Conservation (phyloP, 2,329 filamentous ascomycete genomes). For the Chaetomium sp. region DNA sequence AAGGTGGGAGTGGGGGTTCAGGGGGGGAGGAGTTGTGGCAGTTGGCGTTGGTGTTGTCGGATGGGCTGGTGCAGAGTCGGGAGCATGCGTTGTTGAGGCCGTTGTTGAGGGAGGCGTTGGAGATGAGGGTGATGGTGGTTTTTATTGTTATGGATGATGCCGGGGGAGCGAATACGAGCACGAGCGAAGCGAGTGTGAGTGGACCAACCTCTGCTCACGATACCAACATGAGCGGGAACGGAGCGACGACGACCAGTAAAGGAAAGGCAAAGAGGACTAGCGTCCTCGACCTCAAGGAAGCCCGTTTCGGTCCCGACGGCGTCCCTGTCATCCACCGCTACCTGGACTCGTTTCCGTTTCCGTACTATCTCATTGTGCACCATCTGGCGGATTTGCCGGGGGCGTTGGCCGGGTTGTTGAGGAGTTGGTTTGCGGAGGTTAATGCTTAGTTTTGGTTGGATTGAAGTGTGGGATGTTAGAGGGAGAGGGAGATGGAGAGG, state of each 20-base stretch:
- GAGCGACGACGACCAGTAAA: too few relatives aligned
- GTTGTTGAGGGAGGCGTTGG: constrained; percentile 78
- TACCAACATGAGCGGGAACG: too few relatives aligned
- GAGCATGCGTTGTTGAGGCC: constrained; percentile 78
- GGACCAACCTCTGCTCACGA: too few relatives aligned
- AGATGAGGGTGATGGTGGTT: constrained; percentile 95
- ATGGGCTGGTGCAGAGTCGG: constrained; percentile 77
- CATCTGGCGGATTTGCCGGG: constrained; percentile 85
- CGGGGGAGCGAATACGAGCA: constrained; percentile 33
- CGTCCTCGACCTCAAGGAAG: constrained; percentile 84
- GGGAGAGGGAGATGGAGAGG: background rate
- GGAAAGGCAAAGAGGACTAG: constrained; percentile 42
- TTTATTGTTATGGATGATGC: constrained; percentile 88
- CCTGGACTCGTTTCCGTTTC: constrained; percentile 92
- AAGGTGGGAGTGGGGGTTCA: constrained; percentile 37
- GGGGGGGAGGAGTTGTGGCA: constrained; percentile 78
- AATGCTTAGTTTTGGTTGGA: constrained; percentile 32
- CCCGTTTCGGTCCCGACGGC: constrained; percentile 61
- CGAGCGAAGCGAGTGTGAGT: too few relatives aligned
- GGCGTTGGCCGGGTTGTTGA: constrained; percentile 78
- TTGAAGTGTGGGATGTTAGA: background rate
- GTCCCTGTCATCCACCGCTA: constrained; percentile 82
- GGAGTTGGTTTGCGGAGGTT: constrained; percentile 89
- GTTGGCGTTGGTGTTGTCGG: constrained; percentile 83
- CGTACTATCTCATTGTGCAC: constrained; percentile 92